Evolutionary conservation across 192 early-diverging fungal genomes (phyloP).

Genomic region (Coemansia umbellata): DNA sequence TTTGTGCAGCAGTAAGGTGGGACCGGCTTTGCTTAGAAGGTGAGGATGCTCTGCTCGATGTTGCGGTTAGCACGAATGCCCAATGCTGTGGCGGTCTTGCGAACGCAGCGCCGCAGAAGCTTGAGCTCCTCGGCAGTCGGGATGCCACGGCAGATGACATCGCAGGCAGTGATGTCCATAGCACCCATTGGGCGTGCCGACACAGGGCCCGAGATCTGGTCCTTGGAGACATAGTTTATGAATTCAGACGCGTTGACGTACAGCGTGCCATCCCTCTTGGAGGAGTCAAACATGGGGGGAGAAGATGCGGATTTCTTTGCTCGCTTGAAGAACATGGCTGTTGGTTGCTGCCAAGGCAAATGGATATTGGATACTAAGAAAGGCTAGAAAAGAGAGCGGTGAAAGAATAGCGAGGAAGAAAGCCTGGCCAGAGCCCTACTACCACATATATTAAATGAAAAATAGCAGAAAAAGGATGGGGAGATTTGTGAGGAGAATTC

Average conservation of each 20-base stretch:
- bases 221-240: conserved; percentile 44
- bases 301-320: conserved; percentile 12
- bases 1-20: too few relatives aligned
- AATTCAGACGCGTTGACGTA: conserved; percentile 48
- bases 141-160: conserved; percentile 48
- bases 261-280: conserved; percentile 11
- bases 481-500: too few relatives aligned
- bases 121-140: conserved; percentile 33
- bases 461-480: too few relatives aligned
- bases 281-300: too few relatives aligned
- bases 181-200: conserved; percentile 44
- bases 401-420: too few relatives aligned
- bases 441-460: too few relatives aligned
- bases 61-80: conserved; percentile 44
- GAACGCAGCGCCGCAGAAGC: conserved; percentile 37
- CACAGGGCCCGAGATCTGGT: conserved; percentile 48
- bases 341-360: not conserved
- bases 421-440: too few relatives aligned
- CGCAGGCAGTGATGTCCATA: conserved; percentile 50
- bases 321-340: conserved; percentile 36
- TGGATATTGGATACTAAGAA: too few relatives aligned
- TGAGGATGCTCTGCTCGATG: conserved; percentile 45
- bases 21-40: too few relatives aligned
- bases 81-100: conserved; percentile 36
- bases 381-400: too few relatives aligned